Evolutionary conservation across 257 asterid genomes (phyloP).

Genomic region (Nicotiana otophora): DNA sequence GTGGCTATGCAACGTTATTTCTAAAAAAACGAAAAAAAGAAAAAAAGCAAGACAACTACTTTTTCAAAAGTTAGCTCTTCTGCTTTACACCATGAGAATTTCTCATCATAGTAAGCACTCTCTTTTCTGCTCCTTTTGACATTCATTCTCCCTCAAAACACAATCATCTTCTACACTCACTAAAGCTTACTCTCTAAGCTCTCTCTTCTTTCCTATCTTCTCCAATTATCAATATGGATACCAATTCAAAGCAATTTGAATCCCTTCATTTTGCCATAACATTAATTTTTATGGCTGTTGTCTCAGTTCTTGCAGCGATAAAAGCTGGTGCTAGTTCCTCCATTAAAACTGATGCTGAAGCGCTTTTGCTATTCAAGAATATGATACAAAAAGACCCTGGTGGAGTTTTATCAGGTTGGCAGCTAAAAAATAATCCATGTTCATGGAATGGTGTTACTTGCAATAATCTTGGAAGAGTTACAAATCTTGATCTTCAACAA

Average conservation of each 20-base stretch:
- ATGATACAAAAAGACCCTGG: conserved; percentile 57
- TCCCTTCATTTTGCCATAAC: conserved; percentile 17
- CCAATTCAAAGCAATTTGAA: conserved; percentile 15
- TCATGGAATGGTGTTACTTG: conserved; percentile 66
- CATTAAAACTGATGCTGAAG: conserved; percentile 50
- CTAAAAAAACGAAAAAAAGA: neutral
- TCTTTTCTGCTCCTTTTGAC: conserved; percentile 19
- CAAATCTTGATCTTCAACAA: conserved; percentile 64
- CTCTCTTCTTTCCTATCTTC: neutral
- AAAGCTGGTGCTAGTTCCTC: conserved; percentile 18
- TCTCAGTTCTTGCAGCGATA: conserved; percentile 15
- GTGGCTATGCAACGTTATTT: too few relatives aligned
- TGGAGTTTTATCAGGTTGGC: conserved; percentile 64
- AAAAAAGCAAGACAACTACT: conserved; percentile 37
- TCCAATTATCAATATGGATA: conserved; percentile 29
- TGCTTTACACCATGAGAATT: conserved; percentile 35
- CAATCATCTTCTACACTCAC: conserved; percentile 13
- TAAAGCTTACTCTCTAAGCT: conserved; percentile 15
- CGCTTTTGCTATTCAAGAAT: conserved; percentile 75
- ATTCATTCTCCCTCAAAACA: conserved; percentile 7
- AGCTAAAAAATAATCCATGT: conserved; percentile 49
- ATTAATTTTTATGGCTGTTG: conserved; percentile 14
- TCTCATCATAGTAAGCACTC: conserved; percentile 59
- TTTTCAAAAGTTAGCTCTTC: conserved; percentile 43
- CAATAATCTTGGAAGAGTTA: conserved; percentile 45